Base-by-base conservation (phyloP, 768 basidiomycete species). In the Gyrodon lividus region DNA sequence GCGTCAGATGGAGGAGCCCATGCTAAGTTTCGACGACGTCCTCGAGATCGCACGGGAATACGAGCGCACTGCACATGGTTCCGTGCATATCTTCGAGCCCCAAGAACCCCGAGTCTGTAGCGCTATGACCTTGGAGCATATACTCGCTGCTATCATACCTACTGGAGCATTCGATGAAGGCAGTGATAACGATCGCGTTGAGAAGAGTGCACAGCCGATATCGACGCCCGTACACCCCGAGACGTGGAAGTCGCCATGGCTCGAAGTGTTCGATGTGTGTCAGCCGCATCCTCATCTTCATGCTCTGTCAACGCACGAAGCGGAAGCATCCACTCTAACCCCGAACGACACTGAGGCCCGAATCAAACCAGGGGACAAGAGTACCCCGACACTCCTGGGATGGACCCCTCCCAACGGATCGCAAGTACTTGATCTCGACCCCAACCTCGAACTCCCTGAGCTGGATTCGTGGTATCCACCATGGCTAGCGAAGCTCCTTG, bases 41-140 rank as follows among this genome's bases (percentile, higher is more conserved):
- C 65, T 66, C 53, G 65, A 67, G 23, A 65, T 66, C 14, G 65
- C 65, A 1, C 58, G 40, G 39, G 64, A 65, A 31, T 67, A 60
- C 50, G 66, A 68, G 46, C 65, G 63, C 52, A 50, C n/a, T n/a
- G n/a, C 63, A 22, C 55, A 34, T 48, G 52, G 57, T 20, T 59
- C 64, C 52, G 47, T 57, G 16, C 57, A 62, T 34, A 23, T 61
- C 45, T 56, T 59, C 55, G 55, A 59, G 34, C 50, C 44, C 45
- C 57, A 64, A 24, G 53, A 51, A 23, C 59, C 19, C 14, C 38
- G 16, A n/a, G 9, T 33, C 3, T 17, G 13, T 0, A 34, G 31
- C 22, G 30, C 9, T 34, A 37, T 50, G 19, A 10, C 6, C 40
- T 38, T 64, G 54, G 57, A 65, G 7, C 55, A 65, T 17, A 48